Evolutionary conservation across 345 rosid species (phyloP), one percentile per base, ranked within the genome.

Genomic region (Odontarrhena argentea): DNA sequence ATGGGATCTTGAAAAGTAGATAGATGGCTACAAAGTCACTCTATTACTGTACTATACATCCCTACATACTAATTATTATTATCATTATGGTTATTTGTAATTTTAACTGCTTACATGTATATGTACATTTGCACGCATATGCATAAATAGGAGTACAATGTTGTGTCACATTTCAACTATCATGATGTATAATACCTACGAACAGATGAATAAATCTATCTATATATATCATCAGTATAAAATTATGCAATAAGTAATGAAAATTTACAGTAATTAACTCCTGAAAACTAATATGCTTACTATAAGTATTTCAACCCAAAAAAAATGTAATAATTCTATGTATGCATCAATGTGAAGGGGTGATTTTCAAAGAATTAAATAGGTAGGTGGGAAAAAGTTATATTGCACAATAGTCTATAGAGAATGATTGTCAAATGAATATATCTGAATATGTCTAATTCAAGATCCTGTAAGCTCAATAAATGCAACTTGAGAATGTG

Each of bases 401-500:
- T 62, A 66, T 73, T 60, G 67, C 68, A 67, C 51, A 34, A 59
- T 34, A 41, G 36, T 45, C 47, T 65, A 70, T 67, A 14, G 47
- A 68, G 41, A 69, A 71, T 74, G 69, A 76, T 73, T 62, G 77
- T 74, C 59, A 79, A 81, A 75, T 77, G 74, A 73, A 68, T 68
- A 68, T 68, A 67, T 60, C 38, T 53, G 77, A 60, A 36, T 50
- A 48, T 52, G 38, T 55, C 57, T 67, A 67, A 8, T 61, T 67
- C 24, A 67, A 67, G 63, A 74, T 74, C 64, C 73, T 67, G 76
- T 63, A 15, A 34, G 76, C 67, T 77, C 79, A 81, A 77, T 81
- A 85, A 87, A 87, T 87, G 87, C 87, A 74, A 67, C 69, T 55
- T 56, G 65, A 74, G 82, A 73, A 84, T 77, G 65, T 81, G 58